Percentiles rank a stretch among this genome's conserved stretches.
Conservation (phyloP, 306 rosid genomes). For the Vigna mungo region DNA sequence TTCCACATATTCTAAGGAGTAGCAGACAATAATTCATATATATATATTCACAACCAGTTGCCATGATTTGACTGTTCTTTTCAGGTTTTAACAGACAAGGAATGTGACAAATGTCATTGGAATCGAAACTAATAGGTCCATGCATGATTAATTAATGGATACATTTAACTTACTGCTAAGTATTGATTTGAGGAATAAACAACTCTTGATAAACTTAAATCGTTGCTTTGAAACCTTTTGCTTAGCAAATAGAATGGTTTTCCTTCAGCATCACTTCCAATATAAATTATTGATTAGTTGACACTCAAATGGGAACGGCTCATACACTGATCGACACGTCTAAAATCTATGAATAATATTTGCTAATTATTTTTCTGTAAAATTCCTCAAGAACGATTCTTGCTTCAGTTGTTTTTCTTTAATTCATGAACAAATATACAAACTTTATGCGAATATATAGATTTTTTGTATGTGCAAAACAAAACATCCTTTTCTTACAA, state of each 20-base stretch:
- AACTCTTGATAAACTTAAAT: not conserved
- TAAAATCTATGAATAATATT: not conserved
- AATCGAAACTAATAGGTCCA: constrained; percentile 19
- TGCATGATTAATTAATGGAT: not conserved
- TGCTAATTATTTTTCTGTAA: not conserved
- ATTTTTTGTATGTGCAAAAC: not conserved
- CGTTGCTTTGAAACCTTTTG: constrained; percentile 28
- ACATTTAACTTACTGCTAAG: not conserved
- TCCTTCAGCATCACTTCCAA: constrained; percentile 40
- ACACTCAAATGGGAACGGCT: not conserved
- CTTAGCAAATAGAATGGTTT: constrained; percentile 29
- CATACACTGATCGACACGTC: constrained; percentile 4
- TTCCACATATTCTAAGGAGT: too few relatives aligned
- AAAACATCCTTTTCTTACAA: constrained; percentile 13
- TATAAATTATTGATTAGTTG: constrained; percentile 14
- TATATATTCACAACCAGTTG: not conserved
- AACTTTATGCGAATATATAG: constrained; percentile 29
- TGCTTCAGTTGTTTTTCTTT: constrained; percentile 27
- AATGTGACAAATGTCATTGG: not conserved
- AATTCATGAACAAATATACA: constrained; percentile 36
- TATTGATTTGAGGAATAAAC: constrained; percentile 32
- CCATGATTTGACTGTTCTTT: not conserved
- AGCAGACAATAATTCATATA: too few relatives aligned
- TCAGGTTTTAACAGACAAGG: not conserved
- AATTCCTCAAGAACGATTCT: constrained; percentile 36